phyloP scores from a whole-genome alignment of 306 rosid genomes.

The Senna siamea region DNA sequence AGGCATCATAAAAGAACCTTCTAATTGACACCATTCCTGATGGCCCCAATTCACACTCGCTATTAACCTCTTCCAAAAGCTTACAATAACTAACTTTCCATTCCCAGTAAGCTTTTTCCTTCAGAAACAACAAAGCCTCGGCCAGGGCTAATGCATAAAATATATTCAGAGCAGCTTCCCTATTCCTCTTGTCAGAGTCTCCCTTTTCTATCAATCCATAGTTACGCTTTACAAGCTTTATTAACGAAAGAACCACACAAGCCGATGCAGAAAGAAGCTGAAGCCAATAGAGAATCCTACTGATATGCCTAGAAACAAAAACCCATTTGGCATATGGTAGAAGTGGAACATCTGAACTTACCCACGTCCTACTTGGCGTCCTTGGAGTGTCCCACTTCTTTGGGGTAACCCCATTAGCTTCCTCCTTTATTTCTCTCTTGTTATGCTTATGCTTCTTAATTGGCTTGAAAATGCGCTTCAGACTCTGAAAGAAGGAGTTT shows the following conservation, averaged over 20 bases:
- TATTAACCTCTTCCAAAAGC: conserved; percentile 70
- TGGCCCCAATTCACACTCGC: conserved; percentile 74
- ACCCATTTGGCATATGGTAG: conserved; percentile 76
- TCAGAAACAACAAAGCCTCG: conserved; percentile 83
- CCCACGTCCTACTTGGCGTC: conserved; percentile 69
- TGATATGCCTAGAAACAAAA: conserved; percentile 68
- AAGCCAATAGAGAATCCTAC: conserved; percentile 91
- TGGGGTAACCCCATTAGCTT: conserved; percentile 19
- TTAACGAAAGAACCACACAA: conserved; percentile 73
- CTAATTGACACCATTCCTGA: conserved; percentile 66
- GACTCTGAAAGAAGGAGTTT: conserved; percentile 40
- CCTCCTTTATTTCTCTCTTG: conserved; percentile 40
- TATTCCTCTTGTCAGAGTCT: conserved; percentile 78
- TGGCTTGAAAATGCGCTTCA: conserved; percentile 56
- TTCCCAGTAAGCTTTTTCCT: conserved; percentile 87
- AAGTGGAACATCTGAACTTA: conserved; percentile 80
- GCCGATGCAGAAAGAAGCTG: conserved; percentile 88
- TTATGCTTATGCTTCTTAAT: conserved; percentile 38
- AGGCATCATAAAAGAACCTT: conserved; percentile 92
- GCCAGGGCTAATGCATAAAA: conserved; percentile 85
- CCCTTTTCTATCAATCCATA: conserved; percentile 81
- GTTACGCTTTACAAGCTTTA: conserved; percentile 66
- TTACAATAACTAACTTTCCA: conserved; percentile 69
- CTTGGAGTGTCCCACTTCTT: conserved; percentile 43
- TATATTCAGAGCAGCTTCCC: conserved; percentile 69